Evolutionary conservation across 2,329 filamentous ascomycete species (phyloP).

Genomic region (Aspergillus arachidicola): DNA sequence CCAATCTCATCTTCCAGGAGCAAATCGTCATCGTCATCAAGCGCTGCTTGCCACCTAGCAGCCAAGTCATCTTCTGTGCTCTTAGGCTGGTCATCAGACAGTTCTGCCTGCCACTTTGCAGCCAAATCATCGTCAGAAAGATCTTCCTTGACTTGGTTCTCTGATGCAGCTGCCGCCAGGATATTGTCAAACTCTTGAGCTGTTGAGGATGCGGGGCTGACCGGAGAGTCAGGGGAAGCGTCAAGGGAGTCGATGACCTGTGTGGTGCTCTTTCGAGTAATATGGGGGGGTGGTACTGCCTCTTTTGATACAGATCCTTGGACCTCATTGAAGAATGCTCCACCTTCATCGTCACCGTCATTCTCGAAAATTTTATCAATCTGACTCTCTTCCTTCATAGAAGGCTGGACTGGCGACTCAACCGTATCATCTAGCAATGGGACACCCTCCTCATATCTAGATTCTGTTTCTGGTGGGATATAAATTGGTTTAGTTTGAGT

Average conservation of each 20-base stretch:
- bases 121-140: conserved; percentile 65
- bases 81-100: conserved; percentile 50
- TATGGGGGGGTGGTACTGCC: conserved; percentile 16
- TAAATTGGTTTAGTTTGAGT: conserved; percentile 44
- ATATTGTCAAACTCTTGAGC: conserved; percentile 29
- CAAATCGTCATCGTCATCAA: conserved; percentile 73
- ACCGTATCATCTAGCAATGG: conserved; percentile 57
- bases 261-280: conserved; percentile 72
- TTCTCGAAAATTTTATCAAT: conserved; percentile 42
- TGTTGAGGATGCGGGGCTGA: conserved; percentile 32
- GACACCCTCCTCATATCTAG: conserved; percentile 70
- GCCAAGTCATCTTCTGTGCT: conserved; percentile 69
- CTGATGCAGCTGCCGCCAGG: conserved; percentile 25
- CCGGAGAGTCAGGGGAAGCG: conserved; percentile 31
- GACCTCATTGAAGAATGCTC: conserved; percentile 38
- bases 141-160: conserved; percentile 22
- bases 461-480: conserved; percentile 49
- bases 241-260: conserved; percentile 63
- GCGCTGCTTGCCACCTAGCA: conserved; percentile 62
- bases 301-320: conserved; percentile 20
- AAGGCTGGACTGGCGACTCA: conserved; percentile 25
- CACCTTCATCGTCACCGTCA: conserved; percentile 38
- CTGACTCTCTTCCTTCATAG: conserved; percentile 28
- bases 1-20: conserved; percentile 66
- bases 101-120: conserved; percentile 80